Evolutionary conservation across 495 filamentous ascomycete genomes (phyloP).

Genomic region (Pseudotulostoma volvatum): DNA sequence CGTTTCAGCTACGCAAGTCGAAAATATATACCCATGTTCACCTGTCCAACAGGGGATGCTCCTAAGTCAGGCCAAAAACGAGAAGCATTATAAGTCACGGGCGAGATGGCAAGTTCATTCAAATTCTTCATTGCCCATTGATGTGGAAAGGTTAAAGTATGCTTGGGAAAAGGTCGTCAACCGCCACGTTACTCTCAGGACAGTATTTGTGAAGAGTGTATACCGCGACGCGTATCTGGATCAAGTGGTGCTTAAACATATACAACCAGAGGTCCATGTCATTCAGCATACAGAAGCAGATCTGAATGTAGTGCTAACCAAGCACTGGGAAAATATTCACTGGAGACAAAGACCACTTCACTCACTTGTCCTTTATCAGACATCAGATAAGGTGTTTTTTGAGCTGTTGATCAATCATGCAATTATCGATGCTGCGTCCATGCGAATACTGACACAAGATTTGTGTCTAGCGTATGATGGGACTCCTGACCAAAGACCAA

Average conservation of each 20-base stretch:
- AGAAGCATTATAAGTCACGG: conserved; percentile 14
- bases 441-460: conserved; percentile 25
- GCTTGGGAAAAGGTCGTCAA: conserved; percentile 33
- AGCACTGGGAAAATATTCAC: too few relatives aligned
- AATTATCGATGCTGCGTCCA: conserved; percentile 31
- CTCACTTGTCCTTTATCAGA: too few relatives aligned
- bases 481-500: conserved; percentile 18
- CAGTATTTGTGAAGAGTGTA: conserved; percentile 31
- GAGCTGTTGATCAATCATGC: conserved; percentile 44
- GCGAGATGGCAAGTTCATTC: conserved; percentile 1
- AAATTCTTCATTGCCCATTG: conserved; percentile 9
- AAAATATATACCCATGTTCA: conserved; percentile 25
- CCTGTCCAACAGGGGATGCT: conserved; percentile 27
- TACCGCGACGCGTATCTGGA: conserved; percentile 17
- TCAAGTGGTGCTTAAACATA: conserved; percentile 21
- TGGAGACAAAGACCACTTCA: too few relatives aligned
- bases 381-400: conserved; percentile 20
- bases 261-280: conserved; percentile 3
- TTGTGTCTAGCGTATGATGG: conserved; percentile 26
- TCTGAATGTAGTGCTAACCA: too few relatives aligned
- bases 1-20: conserved; percentile 20
- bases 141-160: conserved; percentile 18
- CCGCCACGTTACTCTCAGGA: conserved; percentile 33
- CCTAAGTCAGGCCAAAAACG: conserved; percentile 27
- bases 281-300: too few relatives aligned